Base-by-base conservation (phyloP, 1,284 basidiomycete genomes). In the Ustilago cynodontis region DNA sequence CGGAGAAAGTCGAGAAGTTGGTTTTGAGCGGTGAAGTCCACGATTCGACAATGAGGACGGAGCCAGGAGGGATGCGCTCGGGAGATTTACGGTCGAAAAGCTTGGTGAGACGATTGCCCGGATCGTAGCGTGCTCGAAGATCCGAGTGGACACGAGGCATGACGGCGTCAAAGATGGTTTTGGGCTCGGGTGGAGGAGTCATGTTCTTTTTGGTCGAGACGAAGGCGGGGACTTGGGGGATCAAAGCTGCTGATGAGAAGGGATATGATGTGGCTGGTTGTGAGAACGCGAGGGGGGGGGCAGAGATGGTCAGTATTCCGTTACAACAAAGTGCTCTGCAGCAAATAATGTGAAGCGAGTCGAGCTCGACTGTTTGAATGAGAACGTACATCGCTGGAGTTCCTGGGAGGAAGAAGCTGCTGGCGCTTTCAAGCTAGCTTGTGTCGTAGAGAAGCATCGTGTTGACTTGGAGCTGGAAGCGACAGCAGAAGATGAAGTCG, bases 21-120 rank as follows among this genome's bases (percentile, higher is more conserved):
- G 78, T 80, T 52, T 80, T 78, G 53, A 64, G 62, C 22, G 76
- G 65, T 2, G 74, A 71, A 6, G 79, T 81, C 77, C 81, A 86
- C 7, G 81, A 77, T 61, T 86, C 83, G 47, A 86, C 79, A 33
- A 82, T 68, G n/a, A 86, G 57, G 14, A 86, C 79, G 14, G 82
- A 84, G 39, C 84, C 84, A 13, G 82, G 66, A 3, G 82, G 84
- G 50, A 85, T 77, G 49, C 76, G 74, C 6, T 75, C 64, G 11
- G 72, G 64, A 18, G 82, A 81, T 22, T 66, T 67, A 45, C 84
- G 76, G 41, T 81, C 77, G 41, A 85, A 85, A 9, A 85, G 80
- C 20, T 79, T 65, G 24, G 83, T 83, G 49, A 84, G 74, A 2
- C 73, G 59, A 39, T 78, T 78, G 52, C 64, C 65, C 0, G 82